Conservation (phyloP, 2,329 filamentous ascomycete genomes). For the Byssothecium circinans region DNA sequence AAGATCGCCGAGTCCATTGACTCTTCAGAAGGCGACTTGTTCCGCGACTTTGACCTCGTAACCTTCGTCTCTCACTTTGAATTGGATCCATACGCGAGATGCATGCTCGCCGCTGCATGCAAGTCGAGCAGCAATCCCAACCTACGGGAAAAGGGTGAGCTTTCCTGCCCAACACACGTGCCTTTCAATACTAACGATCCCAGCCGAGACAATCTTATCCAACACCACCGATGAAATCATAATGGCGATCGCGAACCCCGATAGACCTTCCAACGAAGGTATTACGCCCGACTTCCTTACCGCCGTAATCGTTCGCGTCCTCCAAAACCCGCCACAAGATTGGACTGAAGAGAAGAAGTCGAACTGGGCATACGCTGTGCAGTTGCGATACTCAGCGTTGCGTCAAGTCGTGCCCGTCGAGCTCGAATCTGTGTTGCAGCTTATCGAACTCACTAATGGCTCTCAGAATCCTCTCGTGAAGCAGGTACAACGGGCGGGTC, state of each 20-base stretch:
- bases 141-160: constrained; percentile 82
- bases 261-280: constrained; percentile 63
- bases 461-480: constrained; percentile 64
- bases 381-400: constrained; percentile 63
- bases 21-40: constrained; percentile 85
- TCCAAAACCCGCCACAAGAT: constrained; percentile 82
- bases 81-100: constrained; percentile 84
- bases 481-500: constrained; percentile 72
- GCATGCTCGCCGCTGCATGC: constrained; percentile 84
- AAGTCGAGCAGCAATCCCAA: constrained; percentile 79
- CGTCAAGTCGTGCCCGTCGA: constrained; percentile 69
- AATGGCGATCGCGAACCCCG: constrained; percentile 68
- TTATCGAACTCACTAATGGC: constrained; percentile 64
- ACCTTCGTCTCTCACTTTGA: constrained; percentile 97
- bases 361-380: constrained; percentile 66
- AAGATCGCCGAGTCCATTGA: constrained; percentile 95
- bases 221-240: constrained; percentile 78
- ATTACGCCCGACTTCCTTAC: constrained; percentile 72
- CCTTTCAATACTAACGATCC: constrained; percentile 17
- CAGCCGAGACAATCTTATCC: constrained; percentile 87
- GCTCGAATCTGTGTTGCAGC: constrained; percentile 69
- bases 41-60: constrained; percentile 93
- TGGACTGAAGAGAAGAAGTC: constrained; percentile 76
- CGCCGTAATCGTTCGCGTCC: constrained; percentile 79
- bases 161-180: constrained; percentile 6